Percentiles rank a stretch among this genome's conserved stretches.
These are phyloP conservation scores for Kwoniella pini DNA, from an alignment of 768 basidiomycete genomes.

Conservation along the genomic window DNA sequence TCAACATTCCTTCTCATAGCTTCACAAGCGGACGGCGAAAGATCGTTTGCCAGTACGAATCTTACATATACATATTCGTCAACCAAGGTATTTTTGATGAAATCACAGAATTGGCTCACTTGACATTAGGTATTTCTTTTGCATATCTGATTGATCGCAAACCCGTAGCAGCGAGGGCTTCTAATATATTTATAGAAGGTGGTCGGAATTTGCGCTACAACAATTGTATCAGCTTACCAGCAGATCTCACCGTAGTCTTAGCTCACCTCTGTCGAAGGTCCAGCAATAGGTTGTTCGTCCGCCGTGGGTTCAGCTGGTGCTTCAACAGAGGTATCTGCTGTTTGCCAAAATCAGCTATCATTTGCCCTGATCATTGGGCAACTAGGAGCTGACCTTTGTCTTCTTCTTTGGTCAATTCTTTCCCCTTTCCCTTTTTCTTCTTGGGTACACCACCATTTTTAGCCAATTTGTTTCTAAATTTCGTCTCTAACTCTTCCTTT, in stretches of 20 bases:
- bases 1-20: slow-evolving; percentile 85
- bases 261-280: slow-evolving; percentile 38
- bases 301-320: too few relatives aligned
- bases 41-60: slow-evolving; percentile 90
- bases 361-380: background rate
- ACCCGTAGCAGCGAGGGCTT: slow-evolving; percentile 94
- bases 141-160: slow-evolving; percentile 95
- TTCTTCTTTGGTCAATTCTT: slow-evolving; percentile 56
- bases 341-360: background rate
- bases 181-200: slow-evolving; percentile 75
- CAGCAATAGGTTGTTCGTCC: slow-evolving; percentile 26
- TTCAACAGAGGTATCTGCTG: too few relatives aligned
- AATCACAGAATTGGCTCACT: slow-evolving; percentile 59
- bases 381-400: slow-evolving; percentile 59
- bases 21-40: slow-evolving; percentile 75
- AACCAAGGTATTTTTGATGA: background rate
- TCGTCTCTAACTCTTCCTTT: slow-evolving; percentile 38
- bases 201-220: slow-evolving; percentile 24
- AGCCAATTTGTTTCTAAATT: slow-evolving; percentile 58
- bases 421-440: slow-evolving; percentile 44
- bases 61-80: slow-evolving; percentile 56
- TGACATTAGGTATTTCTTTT: slow-evolving; percentile 88
- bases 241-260: background rate
- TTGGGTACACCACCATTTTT: slow-evolving; percentile 59
- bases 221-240: background rate